phyloP scores from a whole-genome alignment of 2,329 filamentous ascomycete genomes.

The Neurospora sp. region DNA sequence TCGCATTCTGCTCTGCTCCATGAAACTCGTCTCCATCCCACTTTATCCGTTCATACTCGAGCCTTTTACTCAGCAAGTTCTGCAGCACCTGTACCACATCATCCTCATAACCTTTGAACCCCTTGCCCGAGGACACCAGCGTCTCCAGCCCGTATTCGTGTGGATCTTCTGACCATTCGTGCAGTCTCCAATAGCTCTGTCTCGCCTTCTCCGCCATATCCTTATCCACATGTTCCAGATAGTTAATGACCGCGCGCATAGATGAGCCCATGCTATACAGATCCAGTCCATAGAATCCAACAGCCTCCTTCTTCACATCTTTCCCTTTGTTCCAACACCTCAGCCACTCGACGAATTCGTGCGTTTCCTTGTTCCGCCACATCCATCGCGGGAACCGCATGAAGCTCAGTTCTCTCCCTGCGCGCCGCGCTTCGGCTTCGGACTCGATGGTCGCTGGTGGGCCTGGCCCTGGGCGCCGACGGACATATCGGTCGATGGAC shows the following conservation, averaged over 20 bases:
- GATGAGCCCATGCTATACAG: slow-evolving; percentile 38
- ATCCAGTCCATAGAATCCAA: slow-evolving; percentile 40
- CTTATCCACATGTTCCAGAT: slow-evolving; percentile 35
- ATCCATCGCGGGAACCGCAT: slow-evolving; percentile 44
- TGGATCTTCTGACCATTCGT: slow-evolving; percentile 39
- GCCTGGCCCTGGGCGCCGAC: slow-evolving; percentile 29
- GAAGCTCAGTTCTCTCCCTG: slow-evolving; percentile 28
- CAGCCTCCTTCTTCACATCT: slow-evolving; percentile 10
- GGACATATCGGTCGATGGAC: slow-evolving; percentile 38
- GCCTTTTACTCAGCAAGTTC: slow-evolving; percentile 30
- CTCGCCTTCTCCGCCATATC: slow-evolving; percentile 32
- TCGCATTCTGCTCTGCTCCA: slow-evolving; percentile 39
- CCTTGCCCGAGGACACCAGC: slow-evolving; percentile 13
- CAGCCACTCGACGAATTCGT: slow-evolving; percentile 41
- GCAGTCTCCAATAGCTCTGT: slow-evolving; percentile 33
- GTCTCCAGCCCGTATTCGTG: slow-evolving; percentile 36
- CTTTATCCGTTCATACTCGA: slow-evolving; percentile 27
- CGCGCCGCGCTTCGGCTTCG: slow-evolving; percentile 12
- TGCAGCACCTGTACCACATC: slow-evolving; percentile 34
- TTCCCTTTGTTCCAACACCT: slow-evolving; percentile 28
- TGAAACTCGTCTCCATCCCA: slow-evolving; percentile 36
- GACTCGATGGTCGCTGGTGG: slow-evolving; percentile 21
- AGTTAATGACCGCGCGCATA: slow-evolving; percentile 35
- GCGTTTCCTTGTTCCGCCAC: slow-evolving; percentile 44
- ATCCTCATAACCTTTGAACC: slow-evolving; percentile 34